A percentile compares a stretch with the other conserved stretches of the same genome.
Evolutionary conservation across 306 rosid species (phyloP).

Genomic region (Trifolium subterraneum): DNA sequence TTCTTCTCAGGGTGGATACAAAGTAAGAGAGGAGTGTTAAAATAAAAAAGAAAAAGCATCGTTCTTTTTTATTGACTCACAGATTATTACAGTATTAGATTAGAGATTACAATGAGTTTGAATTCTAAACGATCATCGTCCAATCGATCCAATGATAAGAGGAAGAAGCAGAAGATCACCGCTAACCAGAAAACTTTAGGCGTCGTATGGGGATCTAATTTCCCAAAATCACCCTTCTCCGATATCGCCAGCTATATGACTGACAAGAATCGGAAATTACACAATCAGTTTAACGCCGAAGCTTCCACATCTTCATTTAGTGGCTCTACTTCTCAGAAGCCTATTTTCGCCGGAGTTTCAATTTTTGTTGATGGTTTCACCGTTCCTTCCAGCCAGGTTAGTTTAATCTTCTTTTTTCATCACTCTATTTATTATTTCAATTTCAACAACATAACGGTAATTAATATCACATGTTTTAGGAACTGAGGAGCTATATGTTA

Average conservation of each 20-base stretch:
- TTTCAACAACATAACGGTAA: background rate
- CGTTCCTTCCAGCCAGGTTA: conserved; percentile 89
- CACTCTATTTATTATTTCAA: too few species aligned
- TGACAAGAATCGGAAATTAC: conserved; percentile 77
- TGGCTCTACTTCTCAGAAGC: conserved; percentile 27
- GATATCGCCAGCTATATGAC: conserved; percentile 73
- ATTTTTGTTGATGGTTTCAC: conserved; percentile 95
- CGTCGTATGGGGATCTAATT: conserved; percentile 78
- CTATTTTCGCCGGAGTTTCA: conserved; percentile 75
- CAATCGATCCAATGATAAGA: background rate
- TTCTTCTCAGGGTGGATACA: too few species aligned
- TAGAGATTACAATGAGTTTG: too few species aligned
- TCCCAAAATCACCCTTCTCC: conserved; percentile 67
- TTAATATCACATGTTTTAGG: conserved; percentile 55
- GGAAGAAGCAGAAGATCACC: conserved; percentile 41
- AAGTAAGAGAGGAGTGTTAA: too few species aligned
- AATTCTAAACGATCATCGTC: too few species aligned
- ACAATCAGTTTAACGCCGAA: conserved; percentile 67
- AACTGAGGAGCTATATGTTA: conserved; percentile 79
- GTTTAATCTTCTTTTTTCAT: conserved; percentile 40
- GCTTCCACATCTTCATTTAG: too few species aligned
- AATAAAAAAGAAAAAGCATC: too few species aligned
- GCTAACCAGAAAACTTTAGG: conserved; percentile 84
- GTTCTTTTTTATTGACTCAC: too few species aligned
- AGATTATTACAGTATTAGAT: too few species aligned